Evolutionary conservation across 2,329 filamentous ascomycete genomes (phyloP), one percentile per base, ranked within the genome.

Genomic region (Apiospora pterosperma): DNA sequence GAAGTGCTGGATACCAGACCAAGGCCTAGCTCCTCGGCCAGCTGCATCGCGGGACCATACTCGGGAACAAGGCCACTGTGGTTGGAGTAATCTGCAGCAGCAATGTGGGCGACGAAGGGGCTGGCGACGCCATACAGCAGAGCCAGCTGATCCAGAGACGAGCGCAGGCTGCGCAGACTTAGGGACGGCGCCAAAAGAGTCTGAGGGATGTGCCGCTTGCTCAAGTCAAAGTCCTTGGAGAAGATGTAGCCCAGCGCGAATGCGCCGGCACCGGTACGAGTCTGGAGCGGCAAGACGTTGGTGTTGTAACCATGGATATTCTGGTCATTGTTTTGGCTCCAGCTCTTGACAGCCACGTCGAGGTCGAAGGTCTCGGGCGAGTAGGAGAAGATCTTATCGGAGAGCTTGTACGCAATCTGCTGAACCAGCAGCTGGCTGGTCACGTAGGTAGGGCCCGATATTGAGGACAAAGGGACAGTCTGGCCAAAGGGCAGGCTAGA

Each of bases 181-280:
- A 92, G 89, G 0, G 93, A 94, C 3, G 93, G 92, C 11, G 93
- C 95, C 68, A 99, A 81, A 68, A 99, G 89, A 19, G 92, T 90
- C 84, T 99, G 96, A 3, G 96, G 95, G 65, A 97, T 89, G 75
- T 96, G 89, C 70, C 94, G 89, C 85, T 96, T 97, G 82, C 87
- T 88, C 73, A 97, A 79, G 77, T 98, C 94, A 74, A 97, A 97
- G 80, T 99, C 96, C 74, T 93, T 92, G 67, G 94, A 97, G 84
- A 98, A 99, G 77, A 98, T 92, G 81, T 99, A 99, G 64, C 96
- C 96, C 60, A 99, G 86, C 25, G 96, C 93, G 75, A 98, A 91
- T 69, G 92, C 89, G 64, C 95, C 96, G 62, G 96, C 96, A 65
- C 96, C 96, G 64, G 91, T 88, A 63, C 96, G 87, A 52, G 94